These are phyloP conservation scores for Beauveria australis DNA, from an alignment of 2,329 filamentous ascomycete species.

Conservation along the genomic window DNA sequence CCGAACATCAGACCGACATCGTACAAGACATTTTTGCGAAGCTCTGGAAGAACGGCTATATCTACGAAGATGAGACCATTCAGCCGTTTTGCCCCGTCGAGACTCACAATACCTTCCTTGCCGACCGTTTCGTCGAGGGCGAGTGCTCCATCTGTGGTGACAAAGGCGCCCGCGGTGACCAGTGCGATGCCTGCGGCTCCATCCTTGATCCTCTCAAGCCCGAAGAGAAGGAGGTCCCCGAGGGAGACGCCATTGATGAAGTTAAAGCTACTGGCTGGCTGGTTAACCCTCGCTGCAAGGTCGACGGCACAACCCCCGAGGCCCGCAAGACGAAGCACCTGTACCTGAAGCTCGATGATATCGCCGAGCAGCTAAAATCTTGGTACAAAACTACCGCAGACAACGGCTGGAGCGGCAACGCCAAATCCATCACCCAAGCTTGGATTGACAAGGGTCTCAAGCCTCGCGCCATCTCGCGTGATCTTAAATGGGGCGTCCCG, in stretches of 20 bases:
- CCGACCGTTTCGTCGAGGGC: constrained; percentile 80
- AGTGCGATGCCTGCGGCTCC: constrained; percentile 67
- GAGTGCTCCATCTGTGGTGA: constrained; percentile 68
- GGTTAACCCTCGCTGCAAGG: constrained; percentile 82
- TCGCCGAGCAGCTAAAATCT: constrained; percentile 66
- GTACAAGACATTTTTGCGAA: constrained; percentile 84
- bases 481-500: constrained; percentile 79
- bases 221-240: constrained; percentile 28
- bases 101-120: constrained; percentile 65
- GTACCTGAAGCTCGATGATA: constrained; percentile 76
- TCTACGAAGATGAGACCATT: constrained; percentile 77
- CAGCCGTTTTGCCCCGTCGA: constrained; percentile 77
- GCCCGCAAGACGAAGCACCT: constrained; percentile 81
- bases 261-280: constrained; percentile 41
- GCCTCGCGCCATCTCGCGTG: constrained; percentile 81
- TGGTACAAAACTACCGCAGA: constrained; percentile 70
- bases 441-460: constrained; percentile 81
- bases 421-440: constrained; percentile 65
- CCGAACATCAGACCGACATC: constrained; percentile 80
- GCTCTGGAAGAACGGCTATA: constrained; percentile 79
- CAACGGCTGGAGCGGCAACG: constrained; percentile 73
- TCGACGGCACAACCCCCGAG: constrained; percentile 76
- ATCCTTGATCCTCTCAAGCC: constrained; percentile 63
- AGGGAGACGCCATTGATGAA: constrained; percentile 22
- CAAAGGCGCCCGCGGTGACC: constrained; percentile 62